Evolutionary conservation across 2,329 filamentous ascomycete species (phyloP).

Genomic region (Fusarium newnesense): DNA sequence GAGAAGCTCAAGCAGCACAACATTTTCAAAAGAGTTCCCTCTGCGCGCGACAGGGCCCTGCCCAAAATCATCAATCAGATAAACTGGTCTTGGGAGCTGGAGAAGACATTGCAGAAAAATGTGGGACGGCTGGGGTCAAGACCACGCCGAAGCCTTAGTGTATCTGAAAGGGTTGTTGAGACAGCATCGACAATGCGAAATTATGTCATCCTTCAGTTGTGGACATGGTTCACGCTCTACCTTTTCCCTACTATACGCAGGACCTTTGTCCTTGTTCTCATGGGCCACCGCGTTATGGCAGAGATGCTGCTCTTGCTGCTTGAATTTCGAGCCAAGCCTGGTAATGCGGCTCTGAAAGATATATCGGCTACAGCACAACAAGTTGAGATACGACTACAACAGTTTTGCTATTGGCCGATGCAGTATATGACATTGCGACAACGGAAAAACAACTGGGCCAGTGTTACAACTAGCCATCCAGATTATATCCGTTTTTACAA

Average conservation of each 20-base stretch:
- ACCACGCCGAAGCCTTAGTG: conserved; percentile 85
- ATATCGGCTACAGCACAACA: conserved; percentile 97
- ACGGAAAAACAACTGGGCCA: conserved; percentile 92
- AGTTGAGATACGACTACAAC: conserved; percentile 94
- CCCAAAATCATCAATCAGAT: conserved; percentile 89
- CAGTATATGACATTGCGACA: conserved; percentile 93
- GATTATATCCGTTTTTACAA: conserved; percentile 99
- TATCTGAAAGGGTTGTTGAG: conserved; percentile 93
- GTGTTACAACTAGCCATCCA: conserved; percentile 92
- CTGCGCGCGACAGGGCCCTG: conserved; percentile 84
- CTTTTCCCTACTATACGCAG: conserved; percentile 80
- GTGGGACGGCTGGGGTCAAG: conserved; percentile 84
- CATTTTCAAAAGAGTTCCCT: conserved; percentile 79
- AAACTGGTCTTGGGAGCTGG: conserved; percentile 94
- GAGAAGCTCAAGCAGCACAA: conserved; percentile 91
- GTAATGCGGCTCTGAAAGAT: conserved; percentile 89
- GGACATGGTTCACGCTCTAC: conserved; percentile 77
- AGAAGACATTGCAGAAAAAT: conserved; percentile 87
- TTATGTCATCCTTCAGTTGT: conserved; percentile 74
- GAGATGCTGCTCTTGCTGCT: conserved; percentile 82
- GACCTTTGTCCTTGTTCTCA: conserved; percentile 79
- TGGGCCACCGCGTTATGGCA: conserved; percentile 82
- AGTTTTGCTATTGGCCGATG: conserved; percentile 99
- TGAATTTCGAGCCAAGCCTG: conserved; percentile 84
- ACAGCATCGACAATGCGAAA: conserved; percentile 89